Base-by-base conservation (phyloP, 768 basidiomycete species). In the Tulasnella sp. region DNA sequence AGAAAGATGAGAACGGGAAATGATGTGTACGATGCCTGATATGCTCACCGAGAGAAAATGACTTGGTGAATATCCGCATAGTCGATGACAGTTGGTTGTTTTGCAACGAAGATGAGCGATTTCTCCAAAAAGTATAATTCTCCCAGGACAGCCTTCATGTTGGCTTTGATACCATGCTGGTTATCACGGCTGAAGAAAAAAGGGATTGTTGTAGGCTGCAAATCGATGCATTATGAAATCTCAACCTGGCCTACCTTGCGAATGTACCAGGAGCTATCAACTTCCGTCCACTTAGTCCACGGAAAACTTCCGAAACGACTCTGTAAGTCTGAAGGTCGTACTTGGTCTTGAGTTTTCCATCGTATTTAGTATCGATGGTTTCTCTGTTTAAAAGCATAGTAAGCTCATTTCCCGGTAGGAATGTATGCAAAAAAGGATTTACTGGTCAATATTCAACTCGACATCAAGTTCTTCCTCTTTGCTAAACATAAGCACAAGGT, bases 41-140 rank as follows among this genome's bases (percentile, higher is more conserved):
- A n/a, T 2, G 12, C 20, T 54, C 42, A 72, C 71, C 73, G 85
- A 7, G 90, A 93, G 72, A 98, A 95, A 45, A 89, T 73, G 53
- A 86, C 83, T 64, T 84, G 82, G 57, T 87, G 81, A 56, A 98
- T 85, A 58, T 95, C 89, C 47, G 77, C 75, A 56, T 92, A 79
- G 58, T 93, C 88, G 59, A 96, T 75, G 60, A 95, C 81, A 29
- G 79, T 78, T 1, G 95, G 93, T 58, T 86, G 82, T 66, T 98
- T 96, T 50, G 93, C 91, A 55, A 98, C 89, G 69, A 98, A 98
- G 68, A 99, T 89, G 42, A 99, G 74, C 65, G 84, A 88, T 75
- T 96, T 96, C 61, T 98, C 95, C 57, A 99, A 81, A 72, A 98
- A 77, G 75, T 95, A 98, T 28, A 99, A 78, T 64, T 96, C 91